phyloP scores from a whole-genome alignment of 345 rosid genomes.

The Eucalyptus erythrocorys region DNA sequence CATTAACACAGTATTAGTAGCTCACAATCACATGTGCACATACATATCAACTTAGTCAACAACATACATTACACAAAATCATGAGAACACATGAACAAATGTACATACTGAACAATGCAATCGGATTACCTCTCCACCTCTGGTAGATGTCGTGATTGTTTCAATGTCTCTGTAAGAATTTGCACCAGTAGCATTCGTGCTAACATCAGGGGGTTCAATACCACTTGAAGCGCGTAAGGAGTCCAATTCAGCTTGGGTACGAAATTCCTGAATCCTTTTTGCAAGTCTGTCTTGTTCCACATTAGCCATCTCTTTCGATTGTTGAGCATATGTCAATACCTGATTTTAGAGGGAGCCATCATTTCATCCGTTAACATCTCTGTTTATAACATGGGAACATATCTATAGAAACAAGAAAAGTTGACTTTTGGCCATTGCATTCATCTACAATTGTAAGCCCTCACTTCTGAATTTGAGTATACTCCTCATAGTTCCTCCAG shows the following conservation, averaged over 20 bases:
- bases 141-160: slow-evolving; percentile 35
- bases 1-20: not conserved
- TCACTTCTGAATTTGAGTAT: not conserved
- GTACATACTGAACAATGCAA: not conserved
- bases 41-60: not conserved
- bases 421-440: not conserved
- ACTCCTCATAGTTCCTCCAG: not conserved
- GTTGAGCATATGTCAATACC: slow-evolving; percentile 80
- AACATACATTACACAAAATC: not conserved
- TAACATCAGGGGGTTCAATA: slow-evolving; percentile 32
- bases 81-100: not conserved
- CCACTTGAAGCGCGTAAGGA: slow-evolving; percentile 29
- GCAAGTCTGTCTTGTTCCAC: slow-evolving; percentile 75
- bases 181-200: slow-evolving; percentile 24
- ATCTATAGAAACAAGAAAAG: not conserved
- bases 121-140: slow-evolving; percentile 55
- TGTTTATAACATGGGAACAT: not conserved
- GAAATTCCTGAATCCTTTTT: slow-evolving; percentile 83
- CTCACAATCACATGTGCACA: not conserved
- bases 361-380: not conserved
- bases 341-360: slow-evolving; percentile 2
- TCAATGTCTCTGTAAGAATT: slow-evolving; percentile 33
- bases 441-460: not conserved
- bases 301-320: slow-evolving; percentile 69
- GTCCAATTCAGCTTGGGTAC: slow-evolving; percentile 69